Conservation (phyloP, 2,329 filamentous ascomycete genomes). For the Thielaviopsis populi region DNA sequence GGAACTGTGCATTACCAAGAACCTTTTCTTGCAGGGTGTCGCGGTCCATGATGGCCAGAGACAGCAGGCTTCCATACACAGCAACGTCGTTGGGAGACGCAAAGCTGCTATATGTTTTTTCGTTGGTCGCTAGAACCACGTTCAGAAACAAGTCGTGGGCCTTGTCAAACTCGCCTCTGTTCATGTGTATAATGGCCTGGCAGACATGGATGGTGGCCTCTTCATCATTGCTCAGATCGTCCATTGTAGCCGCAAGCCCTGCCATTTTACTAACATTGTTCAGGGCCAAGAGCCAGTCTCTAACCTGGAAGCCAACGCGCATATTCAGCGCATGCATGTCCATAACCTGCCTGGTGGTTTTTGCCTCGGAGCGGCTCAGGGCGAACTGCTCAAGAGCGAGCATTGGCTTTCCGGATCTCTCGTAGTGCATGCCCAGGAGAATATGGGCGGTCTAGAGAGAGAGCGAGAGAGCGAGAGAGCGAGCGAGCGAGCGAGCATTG, state of each 20-base stretch:
- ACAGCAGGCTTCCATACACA: constrained; percentile 78
- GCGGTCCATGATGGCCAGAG: constrained; percentile 78
- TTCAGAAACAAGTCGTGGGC: constrained; percentile 13
- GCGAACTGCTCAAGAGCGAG: constrained; percentile 63
- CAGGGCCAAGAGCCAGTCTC: constrained; percentile 59
- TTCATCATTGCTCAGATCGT: constrained; percentile 20
- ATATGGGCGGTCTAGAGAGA: constrained; percentile 92
- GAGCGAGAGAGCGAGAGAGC: too few species aligned
- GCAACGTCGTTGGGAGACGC: constrained; percentile 78
- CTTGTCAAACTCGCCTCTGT: constrained; percentile 34
- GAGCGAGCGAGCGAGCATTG: neutral
- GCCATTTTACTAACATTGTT: constrained; percentile 47
- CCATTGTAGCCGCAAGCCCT: constrained; percentile 25
- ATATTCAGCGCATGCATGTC: constrained; percentile 71
- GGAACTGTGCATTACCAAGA: constrained; percentile 67
- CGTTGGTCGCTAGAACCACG: constrained; percentile 46
- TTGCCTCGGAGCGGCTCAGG: constrained; percentile 84
- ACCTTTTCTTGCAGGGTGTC: constrained; percentile 58
- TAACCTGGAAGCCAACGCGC: constrained; percentile 57
- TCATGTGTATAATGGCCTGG: constrained; percentile 43
- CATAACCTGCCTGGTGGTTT: constrained; percentile 64
- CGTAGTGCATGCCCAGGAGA: constrained; percentile 73
- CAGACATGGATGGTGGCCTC: constrained; percentile 22
- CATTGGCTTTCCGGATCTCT: constrained; percentile 58
- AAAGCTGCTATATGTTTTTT: constrained; percentile 50